Evolutionary conservation across 2,329 filamentous ascomycete species (phyloP).

Genomic region (Colletotrichum orbiculare): DNA sequence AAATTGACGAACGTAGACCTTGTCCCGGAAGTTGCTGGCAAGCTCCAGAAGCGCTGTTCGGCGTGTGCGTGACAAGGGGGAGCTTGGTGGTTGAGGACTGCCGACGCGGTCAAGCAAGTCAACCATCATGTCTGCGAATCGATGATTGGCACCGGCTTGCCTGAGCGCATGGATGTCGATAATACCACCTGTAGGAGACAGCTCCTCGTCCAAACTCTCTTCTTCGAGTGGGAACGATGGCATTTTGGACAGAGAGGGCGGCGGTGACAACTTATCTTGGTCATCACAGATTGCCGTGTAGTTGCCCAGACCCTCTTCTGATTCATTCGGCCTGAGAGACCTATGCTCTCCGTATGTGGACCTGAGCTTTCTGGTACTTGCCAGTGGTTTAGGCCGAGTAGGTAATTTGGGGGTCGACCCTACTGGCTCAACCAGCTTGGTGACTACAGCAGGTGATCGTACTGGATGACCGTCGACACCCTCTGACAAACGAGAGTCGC

Average conservation of each 20-base stretch:
- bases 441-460: background rate
- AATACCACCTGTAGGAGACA: conserved; percentile 58
- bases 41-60: conserved; percentile 70
- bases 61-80: conserved; percentile 61
- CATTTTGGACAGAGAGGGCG: conserved; percentile 29
- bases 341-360: conserved; percentile 39
- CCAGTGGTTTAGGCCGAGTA: conserved; percentile 20
- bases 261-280: conserved; percentile 34
- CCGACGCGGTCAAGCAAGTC: conserved; percentile 72
- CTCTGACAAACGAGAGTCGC: conserved; percentile 10
- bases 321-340: conserved; percentile 49
- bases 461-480: background rate
- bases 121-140: conserved; percentile 73
- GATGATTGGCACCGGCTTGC: conserved; percentile 73
- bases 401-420: conserved; percentile 15
- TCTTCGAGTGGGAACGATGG: conserved; percentile 48
- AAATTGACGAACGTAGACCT: conserved; percentile 75
- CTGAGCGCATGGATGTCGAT: conserved; percentile 74
- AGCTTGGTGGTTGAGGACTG: conserved; percentile 56
- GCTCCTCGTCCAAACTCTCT: conserved; percentile 56
- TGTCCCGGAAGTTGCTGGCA: conserved; percentile 68
- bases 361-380: conserved; percentile 27
- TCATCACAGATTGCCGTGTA: conserved; percentile 40
- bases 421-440: background rate
- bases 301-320: conserved; percentile 38